Percentiles rank a stretch among this genome's conserved stretches.
Conservation (phyloP, 768 basidiomycete genomes). For the Tephrocybe sp. region DNA sequence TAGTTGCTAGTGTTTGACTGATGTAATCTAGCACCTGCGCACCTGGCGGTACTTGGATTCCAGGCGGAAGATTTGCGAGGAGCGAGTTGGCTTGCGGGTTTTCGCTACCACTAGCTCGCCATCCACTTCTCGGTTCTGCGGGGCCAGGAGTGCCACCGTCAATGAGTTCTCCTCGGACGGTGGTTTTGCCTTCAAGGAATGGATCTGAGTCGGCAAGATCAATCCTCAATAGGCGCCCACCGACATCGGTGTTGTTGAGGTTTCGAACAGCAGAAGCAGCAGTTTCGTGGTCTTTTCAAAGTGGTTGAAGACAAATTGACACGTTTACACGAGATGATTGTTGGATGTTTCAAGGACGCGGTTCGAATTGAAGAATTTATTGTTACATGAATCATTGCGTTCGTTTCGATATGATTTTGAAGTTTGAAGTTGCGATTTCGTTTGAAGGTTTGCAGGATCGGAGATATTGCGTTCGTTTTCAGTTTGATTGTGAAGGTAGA, state of each 20-base stretch:
- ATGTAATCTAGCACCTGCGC: slow-evolving; percentile 78
- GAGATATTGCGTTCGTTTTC: too few species aligned
- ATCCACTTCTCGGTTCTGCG: slow-evolving; percentile 52
- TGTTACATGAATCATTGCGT: too few species aligned
- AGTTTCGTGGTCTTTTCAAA: slow-evolving; percentile 88
- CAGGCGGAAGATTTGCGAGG: slow-evolving; percentile 70
- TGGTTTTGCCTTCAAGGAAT: slow-evolving; percentile 88
- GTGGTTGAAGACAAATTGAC: not conserved
- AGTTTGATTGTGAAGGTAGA: slow-evolving; percentile 3
- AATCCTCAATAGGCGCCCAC: slow-evolving; percentile 89
- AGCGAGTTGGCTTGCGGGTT: slow-evolving; percentile 52
- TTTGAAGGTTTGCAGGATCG: too few species aligned
- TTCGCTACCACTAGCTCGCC: slow-evolving; percentile 42
- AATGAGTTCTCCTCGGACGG: slow-evolving; percentile 78
- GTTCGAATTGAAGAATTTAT: not conserved
- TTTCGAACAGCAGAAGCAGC: slow-evolving; percentile 95
- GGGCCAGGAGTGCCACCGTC: slow-evolving; percentile 63
- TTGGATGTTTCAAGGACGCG: not conserved
- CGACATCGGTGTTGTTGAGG: slow-evolving; percentile 89
- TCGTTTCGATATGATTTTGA: slow-evolving; percentile 5
- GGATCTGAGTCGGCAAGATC: slow-evolving; percentile 94
- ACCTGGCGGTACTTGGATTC: slow-evolving; percentile 72
- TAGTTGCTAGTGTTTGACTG: slow-evolving; percentile 79
- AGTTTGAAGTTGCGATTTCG: slow-evolving; percentile 6
- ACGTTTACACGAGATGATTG: not conserved